Evolutionary conservation across 1,284 basidiomycete species (phyloP).

Genomic region (Rhodotorula sp.): DNA sequence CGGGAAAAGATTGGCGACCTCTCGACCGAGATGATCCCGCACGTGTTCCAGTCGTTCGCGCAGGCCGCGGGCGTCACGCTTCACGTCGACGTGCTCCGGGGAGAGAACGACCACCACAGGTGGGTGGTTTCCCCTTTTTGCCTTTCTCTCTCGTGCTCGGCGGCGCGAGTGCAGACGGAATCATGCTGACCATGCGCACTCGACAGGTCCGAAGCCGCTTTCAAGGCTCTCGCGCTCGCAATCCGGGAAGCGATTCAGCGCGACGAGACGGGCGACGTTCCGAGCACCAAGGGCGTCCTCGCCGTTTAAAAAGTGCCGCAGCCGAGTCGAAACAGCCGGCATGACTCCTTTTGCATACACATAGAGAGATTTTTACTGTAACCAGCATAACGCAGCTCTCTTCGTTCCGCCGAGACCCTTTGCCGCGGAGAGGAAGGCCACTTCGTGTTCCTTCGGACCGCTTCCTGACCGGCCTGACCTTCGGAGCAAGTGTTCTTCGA

Average conservation of each 20-base stretch:
- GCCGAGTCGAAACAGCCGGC: too few species aligned
- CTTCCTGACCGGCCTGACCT: too few species aligned
- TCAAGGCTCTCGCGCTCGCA: conserved; percentile 95
- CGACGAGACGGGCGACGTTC: conserved; percentile 88
- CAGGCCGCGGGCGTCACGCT: conserved; percentile 86
- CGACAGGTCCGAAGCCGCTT: conserved; percentile 85
- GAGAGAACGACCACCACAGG: conserved; percentile 98
- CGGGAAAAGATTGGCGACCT: conserved; percentile 95
- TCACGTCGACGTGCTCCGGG: conserved; percentile 89
- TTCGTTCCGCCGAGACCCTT: too few species aligned
- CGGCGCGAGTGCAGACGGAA: too few species aligned
- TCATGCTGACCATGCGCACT: background rate
- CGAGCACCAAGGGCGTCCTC: conserved; percentile 94
- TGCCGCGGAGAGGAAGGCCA: too few species aligned
- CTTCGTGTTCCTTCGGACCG: too few species aligned
- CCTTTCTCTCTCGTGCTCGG: background rate
- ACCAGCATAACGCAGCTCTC: too few species aligned
- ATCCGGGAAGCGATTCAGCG: conserved; percentile 88
- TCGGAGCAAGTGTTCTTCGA: too few species aligned
- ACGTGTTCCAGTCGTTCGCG: conserved; percentile 89
- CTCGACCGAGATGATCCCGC: conserved; percentile 93
- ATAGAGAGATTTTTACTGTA: too few species aligned
- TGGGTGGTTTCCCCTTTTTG: conserved; percentile 50
- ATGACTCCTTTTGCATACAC: too few species aligned
- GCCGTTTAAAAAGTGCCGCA: conserved; percentile 30